phyloP scores from a whole-genome alignment of 2,329 filamentous ascomycete species.

The Talaromyces sp. region DNA sequence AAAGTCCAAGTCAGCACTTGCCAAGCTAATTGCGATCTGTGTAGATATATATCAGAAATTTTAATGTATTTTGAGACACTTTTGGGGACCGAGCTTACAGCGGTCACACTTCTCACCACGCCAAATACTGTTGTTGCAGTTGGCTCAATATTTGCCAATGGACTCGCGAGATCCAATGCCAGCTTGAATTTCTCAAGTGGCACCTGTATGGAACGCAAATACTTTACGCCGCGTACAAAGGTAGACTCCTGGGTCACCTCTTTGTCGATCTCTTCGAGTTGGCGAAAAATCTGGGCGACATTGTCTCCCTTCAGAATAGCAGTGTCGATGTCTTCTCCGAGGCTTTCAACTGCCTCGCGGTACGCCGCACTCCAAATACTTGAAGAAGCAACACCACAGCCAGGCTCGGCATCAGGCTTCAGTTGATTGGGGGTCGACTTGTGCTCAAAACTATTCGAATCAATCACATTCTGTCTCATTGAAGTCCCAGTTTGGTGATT shows the following conservation, averaged over 20 bases:
- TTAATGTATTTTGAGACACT: neutral
- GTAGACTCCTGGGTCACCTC: slow-evolving; percentile 16
- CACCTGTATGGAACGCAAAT: slow-evolving; percentile 12
- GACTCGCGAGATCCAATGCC: slow-evolving; percentile 17
- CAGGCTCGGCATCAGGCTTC: neutral
- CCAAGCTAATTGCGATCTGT: slow-evolving; percentile 22
- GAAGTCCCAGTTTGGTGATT: neutral
- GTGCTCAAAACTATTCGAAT: neutral
- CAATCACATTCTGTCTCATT: neutral
- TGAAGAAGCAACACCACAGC: slow-evolving; percentile 1
- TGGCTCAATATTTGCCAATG: slow-evolving; percentile 24
- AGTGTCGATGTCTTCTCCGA: slow-evolving; percentile 19
- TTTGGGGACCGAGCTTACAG: slow-evolving; percentile 15
- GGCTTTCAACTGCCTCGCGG: slow-evolving; percentile 20
- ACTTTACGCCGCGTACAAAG: slow-evolving; percentile 15
- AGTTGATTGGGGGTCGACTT: neutral
- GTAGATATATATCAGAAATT: slow-evolving; percentile 1
- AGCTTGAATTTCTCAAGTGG: slow-evolving; percentile 15
- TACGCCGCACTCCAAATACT: slow-evolving; percentile 25
- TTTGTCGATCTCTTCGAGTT: slow-evolving; percentile 19
- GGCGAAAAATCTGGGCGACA: slow-evolving; percentile 18
- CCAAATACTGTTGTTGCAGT: slow-evolving; percentile 18
- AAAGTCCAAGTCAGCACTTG: slow-evolving; percentile 15
- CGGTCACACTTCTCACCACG: slow-evolving; percentile 19
- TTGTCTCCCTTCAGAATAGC: slow-evolving; percentile 20